Base-by-base conservation (phyloP, 2,329 filamentous ascomycete genomes). In the Alternaria gaisen region DNA sequence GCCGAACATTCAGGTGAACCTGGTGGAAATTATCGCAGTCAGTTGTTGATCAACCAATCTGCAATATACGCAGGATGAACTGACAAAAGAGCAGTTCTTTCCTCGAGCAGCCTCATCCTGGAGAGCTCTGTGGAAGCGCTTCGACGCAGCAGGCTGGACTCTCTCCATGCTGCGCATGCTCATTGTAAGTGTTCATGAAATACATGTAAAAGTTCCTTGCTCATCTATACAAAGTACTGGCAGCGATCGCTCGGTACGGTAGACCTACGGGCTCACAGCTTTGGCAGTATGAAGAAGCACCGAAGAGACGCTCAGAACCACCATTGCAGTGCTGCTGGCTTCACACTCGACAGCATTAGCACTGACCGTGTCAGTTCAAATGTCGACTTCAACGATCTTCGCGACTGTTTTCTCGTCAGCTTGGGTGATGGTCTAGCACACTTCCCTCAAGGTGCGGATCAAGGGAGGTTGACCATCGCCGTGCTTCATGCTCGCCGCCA, bases 21-120 rank as follows among this genome's bases (percentile, higher is more conserved):
- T 48, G 20, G 46, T 48, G 20, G 46, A 48, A 8, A 36, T 48
- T 2, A 30, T 34, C 10, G 46, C 46, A 26, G 46, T 48, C 9
- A 34, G 30, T 34, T 20, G n/a, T 20, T 24, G 4, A 48, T 18
- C 20, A 5, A 11, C 18, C 30, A 14, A 9, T 5, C 11, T 22
- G 2, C 14, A 30, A 11, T 4, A 20, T 30, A 16, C 20, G 4
- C 46, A 36, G 36, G 18, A 36, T 11, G 12, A 24, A 24, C 46
- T 48, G 8, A 48, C 46, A 7, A 48, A 48, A 10, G 18, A 36
- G 8, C 8, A 48, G 46, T 48, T 48, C 18, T 48, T 48, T 36
- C 46, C 46, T 36, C 46, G 46, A 34, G 46, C 46, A 24, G 46
- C 46, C 12, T 48, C 46, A 48, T 48, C 28, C 30, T 48, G 46